Conservation (phyloP, 352 stramenopile genomes). For the Globisporangium mamillatum region DNA sequence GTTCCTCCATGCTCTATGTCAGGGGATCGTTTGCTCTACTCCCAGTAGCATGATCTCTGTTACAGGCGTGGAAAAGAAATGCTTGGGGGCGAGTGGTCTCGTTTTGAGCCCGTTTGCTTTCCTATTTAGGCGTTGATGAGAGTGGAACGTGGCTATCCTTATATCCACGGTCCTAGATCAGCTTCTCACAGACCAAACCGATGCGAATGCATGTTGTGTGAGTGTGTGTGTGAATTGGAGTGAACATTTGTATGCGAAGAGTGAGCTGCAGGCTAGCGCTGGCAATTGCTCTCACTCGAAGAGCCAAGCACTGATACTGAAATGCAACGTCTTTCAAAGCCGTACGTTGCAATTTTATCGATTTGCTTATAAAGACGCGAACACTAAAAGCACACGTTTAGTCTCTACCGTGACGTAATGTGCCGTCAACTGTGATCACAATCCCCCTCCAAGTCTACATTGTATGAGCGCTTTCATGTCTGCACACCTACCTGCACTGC, state of each 20-base stretch:
- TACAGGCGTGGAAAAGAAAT: conserved; percentile 81
- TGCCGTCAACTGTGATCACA: conserved; percentile 87
- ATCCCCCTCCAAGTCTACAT: neutral
- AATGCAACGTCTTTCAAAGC: conserved; percentile 48
- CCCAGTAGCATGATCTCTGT: conserved; percentile 74
- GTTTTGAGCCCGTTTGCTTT: conserved; percentile 65
- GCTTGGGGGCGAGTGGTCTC: conserved; percentile 54
- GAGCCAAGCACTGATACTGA: conserved; percentile 68
- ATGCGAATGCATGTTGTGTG: conserved; percentile 5
- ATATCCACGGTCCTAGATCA: conserved; percentile 64
- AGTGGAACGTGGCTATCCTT: conserved; percentile 50
- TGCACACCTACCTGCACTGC: neutral
- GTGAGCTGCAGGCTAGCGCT: neutral
- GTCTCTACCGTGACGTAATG: conserved; percentile 68
- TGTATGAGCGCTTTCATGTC: neutral
- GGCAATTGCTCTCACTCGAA: neutral
- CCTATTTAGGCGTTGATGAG: conserved; percentile 71
- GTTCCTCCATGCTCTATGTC: conserved; percentile 69
- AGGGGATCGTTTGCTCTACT: conserved; percentile 70
- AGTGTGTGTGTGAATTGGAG: neutral
- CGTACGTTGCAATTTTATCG: conserved; percentile 79
- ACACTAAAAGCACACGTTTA: conserved; percentile 87
- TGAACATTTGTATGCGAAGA: conserved; percentile 1
- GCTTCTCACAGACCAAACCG: conserved; percentile 52
- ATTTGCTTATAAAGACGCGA: conserved; percentile 80